Conservation (phyloP, 2,329 filamentous ascomycete genomes). For the Cryphonectria japonica region DNA sequence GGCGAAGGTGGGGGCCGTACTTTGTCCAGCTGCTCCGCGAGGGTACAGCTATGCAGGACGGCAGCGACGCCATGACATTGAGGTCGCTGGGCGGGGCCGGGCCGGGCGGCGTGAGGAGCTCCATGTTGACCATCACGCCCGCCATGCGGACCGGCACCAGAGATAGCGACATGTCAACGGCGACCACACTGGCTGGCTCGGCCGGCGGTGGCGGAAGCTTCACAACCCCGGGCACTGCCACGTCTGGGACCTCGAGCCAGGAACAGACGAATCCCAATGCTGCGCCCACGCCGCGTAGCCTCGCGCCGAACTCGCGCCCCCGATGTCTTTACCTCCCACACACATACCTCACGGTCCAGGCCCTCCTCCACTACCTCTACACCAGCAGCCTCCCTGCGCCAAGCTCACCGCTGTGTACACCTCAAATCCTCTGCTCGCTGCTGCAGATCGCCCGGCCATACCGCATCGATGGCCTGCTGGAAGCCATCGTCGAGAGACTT, state of each 20-base stretch:
- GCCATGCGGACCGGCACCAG: slow-evolving; percentile 44
- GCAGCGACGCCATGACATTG: slow-evolving; percentile 75
- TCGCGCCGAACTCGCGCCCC: slow-evolving; percentile 70
- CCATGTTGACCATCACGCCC: slow-evolving; percentile 79
- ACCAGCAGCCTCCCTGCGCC: slow-evolving; percentile 83
- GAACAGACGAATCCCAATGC: slow-evolving; percentile 53
- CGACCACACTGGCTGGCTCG: slow-evolving; percentile 38
- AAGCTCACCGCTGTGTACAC: slow-evolving; percentile 80
- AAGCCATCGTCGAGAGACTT: slow-evolving; percentile 88
- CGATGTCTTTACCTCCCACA: slow-evolving; percentile 92
- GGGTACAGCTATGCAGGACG: slow-evolving; percentile 72
- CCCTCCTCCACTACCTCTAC: slow-evolving; percentile 90
- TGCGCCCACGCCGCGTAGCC: slow-evolving; percentile 59
- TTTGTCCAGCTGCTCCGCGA: slow-evolving; percentile 91
- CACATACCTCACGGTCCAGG: slow-evolving; percentile 85
- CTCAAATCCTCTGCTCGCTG: slow-evolving; percentile 93
- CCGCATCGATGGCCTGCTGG: slow-evolving; percentile 86
- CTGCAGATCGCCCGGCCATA: slow-evolving; percentile 93
- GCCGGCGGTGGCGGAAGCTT: slow-evolving; percentile 36
- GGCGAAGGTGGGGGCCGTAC: slow-evolving; percentile 90
- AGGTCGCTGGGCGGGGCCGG: slow-evolving; percentile 60
- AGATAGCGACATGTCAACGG: slow-evolving; percentile 45
- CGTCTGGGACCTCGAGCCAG: slow-evolving; percentile 42
- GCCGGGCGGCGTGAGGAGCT: slow-evolving; percentile 68
- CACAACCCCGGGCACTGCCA: slow-evolving; percentile 45